phyloP scores from a whole-genome alignment of 371 early-diverging fungal species.

The Rhizomucor miehei region DNA sequence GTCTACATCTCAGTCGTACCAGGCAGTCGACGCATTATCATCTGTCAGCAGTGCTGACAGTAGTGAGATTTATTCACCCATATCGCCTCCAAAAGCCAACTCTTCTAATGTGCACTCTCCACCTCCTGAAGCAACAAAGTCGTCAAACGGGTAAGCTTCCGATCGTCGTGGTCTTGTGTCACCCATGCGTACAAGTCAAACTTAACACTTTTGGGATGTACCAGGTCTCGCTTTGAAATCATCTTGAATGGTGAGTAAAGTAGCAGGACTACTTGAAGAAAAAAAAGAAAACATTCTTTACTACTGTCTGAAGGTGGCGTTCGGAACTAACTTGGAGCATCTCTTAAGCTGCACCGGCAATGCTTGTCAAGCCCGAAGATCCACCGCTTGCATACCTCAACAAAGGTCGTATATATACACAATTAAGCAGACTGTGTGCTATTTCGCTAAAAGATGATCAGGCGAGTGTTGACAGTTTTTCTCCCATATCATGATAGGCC shows the following conservation, averaged over 20 bases:
- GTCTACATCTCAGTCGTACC: no score
- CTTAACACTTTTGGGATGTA: not conserved
- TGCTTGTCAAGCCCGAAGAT: constrained; percentile 47
- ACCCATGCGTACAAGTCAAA: constrained; percentile 1
- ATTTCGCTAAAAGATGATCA: no score
- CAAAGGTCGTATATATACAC: constrained; percentile 28
- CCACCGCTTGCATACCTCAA: constrained; percentile 54
- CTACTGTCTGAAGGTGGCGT: not conserved
- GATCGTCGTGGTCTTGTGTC: not conserved
- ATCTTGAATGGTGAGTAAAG: not conserved
- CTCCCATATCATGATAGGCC: constrained; percentile 3
- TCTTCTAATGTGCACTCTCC: no score
- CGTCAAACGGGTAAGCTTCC: no score
- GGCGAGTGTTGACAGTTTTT: no score
- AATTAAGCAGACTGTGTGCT: constrained; percentile 1
- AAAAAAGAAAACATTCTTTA: not conserved
- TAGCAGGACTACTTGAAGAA: no score
- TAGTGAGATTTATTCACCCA: no score
- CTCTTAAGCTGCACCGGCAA: constrained; percentile 38
- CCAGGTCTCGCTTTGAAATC: not conserved
- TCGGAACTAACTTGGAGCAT: not conserved
- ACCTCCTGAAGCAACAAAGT: no score
- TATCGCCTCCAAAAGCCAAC: no score
- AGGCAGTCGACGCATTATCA: no score
- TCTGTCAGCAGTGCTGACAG: no score